These are phyloP conservation scores for carrot (Daucus carota) DNA, from an alignment of 129 eudicot species.

Conservation along the genomic window DNA sequence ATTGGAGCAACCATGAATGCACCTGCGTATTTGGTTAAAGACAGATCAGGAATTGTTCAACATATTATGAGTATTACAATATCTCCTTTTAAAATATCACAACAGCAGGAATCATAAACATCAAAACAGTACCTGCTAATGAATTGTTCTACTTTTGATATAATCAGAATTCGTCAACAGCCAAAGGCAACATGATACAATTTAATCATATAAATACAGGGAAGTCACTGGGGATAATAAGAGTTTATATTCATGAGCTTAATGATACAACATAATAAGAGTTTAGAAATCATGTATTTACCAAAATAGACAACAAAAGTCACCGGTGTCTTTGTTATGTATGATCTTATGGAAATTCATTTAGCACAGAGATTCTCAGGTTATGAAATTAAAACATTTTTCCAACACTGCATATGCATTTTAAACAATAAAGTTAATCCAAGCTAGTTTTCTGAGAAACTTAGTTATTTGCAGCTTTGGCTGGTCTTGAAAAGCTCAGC, in stretches of 20 bases:
- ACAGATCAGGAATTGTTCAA: constrained; percentile 7
- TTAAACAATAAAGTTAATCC: neutral
- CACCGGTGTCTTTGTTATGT: neutral
- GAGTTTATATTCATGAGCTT: too few relatives aligned
- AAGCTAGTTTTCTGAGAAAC: too few relatives aligned
- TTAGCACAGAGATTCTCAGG: neutral
- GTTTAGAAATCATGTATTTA: neutral
- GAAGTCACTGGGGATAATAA: neutral
- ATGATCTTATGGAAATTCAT: neutral
- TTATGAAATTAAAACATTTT: neutral
- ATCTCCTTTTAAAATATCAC: neutral
- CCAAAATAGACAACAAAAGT: neutral
- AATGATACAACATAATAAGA: too few relatives aligned
- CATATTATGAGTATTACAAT: neutral
- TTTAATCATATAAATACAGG: neutral
- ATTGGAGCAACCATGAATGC: constrained; percentile 84
- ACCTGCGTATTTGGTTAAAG: constrained; percentile 42
- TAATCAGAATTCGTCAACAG: neutral
- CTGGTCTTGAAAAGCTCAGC: neutral
- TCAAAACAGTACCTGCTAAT: neutral
- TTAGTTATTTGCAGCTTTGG: neutral
- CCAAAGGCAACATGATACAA: neutral
- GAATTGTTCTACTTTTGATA: neutral
- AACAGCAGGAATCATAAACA: neutral
- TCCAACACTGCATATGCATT: neutral